phyloP scores from a whole-genome alignment of 805 yeast genomes.

The Metschnikowia proteae region DNA sequence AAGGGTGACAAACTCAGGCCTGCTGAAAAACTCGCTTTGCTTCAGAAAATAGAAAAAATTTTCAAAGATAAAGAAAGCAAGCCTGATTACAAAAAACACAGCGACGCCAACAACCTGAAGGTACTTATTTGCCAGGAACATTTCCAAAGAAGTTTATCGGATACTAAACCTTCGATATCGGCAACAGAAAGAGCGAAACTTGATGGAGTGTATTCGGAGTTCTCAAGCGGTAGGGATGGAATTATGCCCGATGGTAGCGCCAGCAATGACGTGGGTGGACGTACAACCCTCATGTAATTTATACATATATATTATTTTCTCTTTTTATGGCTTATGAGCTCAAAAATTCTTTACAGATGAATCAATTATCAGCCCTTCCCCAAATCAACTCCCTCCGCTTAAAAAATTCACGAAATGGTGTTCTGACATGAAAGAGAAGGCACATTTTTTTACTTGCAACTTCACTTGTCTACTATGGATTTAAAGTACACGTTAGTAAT shows the following conservation, averaged over 20 bases:
- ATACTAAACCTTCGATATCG: conserved; percentile 90
- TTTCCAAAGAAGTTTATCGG: conserved; percentile 57
- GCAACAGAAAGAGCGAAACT: conserved; percentile 63
- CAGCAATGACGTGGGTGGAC: conserved; percentile 76
- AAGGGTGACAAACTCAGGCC: conserved; percentile 29
- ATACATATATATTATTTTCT: neutral
- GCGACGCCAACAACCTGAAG: conserved; percentile 16
- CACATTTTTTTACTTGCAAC: too few species aligned
- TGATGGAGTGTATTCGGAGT: conserved; percentile 60
- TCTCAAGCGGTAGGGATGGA: conserved; percentile 76
- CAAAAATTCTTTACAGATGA: too few species aligned
- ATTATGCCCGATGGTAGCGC: conserved; percentile 84
- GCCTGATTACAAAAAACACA: conserved; percentile 3
- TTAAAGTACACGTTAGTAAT: too few species aligned
- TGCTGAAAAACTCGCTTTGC: conserved; percentile 37
- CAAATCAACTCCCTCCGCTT: too few species aligned
- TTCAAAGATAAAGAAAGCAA: conserved; percentile 13
- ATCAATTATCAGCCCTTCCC: too few species aligned
- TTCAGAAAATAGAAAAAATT: conserved; percentile 42
- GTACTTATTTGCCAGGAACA: conserved; percentile 53
- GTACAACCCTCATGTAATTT: conserved; percentile 70
- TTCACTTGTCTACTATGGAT: too few species aligned
- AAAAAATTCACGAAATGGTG: too few species aligned
- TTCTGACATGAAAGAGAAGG: too few species aligned
- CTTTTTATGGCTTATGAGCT: too few species aligned